A percentile compares a stretch with the other conserved stretches of the same genome.
Evolutionary conservation across 2,329 filamentous ascomycete species (phyloP).

Genomic region (Exophiala bonariae): DNA sequence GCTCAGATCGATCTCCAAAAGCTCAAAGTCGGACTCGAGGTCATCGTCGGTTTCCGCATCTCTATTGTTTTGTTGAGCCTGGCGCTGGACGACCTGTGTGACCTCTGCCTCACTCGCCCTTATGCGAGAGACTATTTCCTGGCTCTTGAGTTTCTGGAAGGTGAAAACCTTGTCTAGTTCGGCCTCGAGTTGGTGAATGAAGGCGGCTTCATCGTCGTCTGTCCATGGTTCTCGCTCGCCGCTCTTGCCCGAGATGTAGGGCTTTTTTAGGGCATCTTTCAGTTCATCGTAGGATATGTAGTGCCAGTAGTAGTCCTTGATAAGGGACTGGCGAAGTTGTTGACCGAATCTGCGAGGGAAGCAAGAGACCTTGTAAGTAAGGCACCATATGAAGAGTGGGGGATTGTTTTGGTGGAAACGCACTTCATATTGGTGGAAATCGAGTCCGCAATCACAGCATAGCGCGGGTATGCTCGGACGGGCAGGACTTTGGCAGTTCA

Average conservation of each 20-base stretch:
- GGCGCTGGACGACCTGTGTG: conserved; percentile 75
- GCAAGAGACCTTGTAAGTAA: neutral
- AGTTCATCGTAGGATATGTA: conserved; percentile 97
- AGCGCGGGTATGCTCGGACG: too few species aligned
- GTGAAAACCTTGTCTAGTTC: conserved; percentile 98
- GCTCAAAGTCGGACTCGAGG: conserved; percentile 86
- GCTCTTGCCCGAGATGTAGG: conserved; percentile 56
- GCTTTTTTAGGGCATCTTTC: conserved; percentile 79
- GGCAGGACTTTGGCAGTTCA: too few species aligned
- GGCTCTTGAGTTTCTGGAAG: conserved; percentile 95
- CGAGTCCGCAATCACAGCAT: neutral
- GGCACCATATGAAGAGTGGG: neutral
- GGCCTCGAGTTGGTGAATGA: conserved; percentile 81
- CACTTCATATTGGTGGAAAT: conserved; percentile 11
- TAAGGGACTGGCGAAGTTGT: conserved; percentile 91
- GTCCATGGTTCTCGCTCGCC: conserved; percentile 70
- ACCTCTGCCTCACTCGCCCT: conserved; percentile 87
- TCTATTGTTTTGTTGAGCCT: conserved; percentile 54
- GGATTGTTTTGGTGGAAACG: neutral
- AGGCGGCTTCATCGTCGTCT: conserved; percentile 86
- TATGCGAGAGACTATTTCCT: conserved; percentile 91
- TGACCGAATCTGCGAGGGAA: conserved; percentile 72
- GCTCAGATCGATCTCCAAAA: conserved; percentile 90
- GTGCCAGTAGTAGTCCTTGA: conserved; percentile 96
- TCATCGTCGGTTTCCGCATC: conserved; percentile 36